Evolutionary conservation across 192 early-diverging fungal species (phyloP).

Genomic region (Bifiguratus adelaidae): DNA sequence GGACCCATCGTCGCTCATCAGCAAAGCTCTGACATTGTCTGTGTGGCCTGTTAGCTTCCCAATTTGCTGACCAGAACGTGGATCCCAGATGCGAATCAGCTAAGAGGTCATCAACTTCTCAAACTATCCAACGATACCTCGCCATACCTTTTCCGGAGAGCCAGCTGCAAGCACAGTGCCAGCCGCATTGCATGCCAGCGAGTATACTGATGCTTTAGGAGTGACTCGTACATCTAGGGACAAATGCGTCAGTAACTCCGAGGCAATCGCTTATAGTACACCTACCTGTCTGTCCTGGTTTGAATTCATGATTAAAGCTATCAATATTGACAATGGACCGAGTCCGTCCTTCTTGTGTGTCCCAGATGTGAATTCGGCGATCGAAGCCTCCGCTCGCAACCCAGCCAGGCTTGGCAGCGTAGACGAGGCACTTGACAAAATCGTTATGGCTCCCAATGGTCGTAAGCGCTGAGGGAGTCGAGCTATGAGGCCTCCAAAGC

Average conservation of each 20-base stretch:
- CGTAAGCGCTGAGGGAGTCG: slow-evolving; percentile 32
- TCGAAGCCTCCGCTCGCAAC: slow-evolving; percentile 90
- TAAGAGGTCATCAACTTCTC: slow-evolving; percentile 4
- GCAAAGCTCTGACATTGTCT: slow-evolving; percentile 86
- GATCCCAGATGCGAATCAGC: slow-evolving; percentile 87
- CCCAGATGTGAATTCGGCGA: slow-evolving; percentile 82
- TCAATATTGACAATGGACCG: slow-evolving; percentile 29
- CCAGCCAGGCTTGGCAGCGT: slow-evolving; percentile 59
- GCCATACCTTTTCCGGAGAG: slow-evolving; percentile 74
- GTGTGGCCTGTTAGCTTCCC: slow-evolving; percentile 84
- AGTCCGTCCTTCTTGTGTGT: slow-evolving; percentile 53
- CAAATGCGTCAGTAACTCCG: neutral
- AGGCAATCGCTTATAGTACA: neutral
- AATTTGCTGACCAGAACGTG: slow-evolving; percentile 56
- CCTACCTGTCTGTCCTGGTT: slow-evolving; percentile 6
- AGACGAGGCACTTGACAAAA: slow-evolving; percentile 84
- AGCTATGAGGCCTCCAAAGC: slow-evolving; percentile 56
- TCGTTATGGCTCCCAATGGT: slow-evolving; percentile 81
- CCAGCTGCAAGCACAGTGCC: slow-evolving; percentile 82
- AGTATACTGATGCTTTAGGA: slow-evolving; percentile 66
- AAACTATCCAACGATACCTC: neutral
- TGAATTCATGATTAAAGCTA: slow-evolving; percentile 3
- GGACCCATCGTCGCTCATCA: slow-evolving; percentile 83
- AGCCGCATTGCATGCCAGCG: slow-evolving; percentile 67
- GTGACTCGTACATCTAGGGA: neutral